Percentiles rank a stretch among this genome's conserved stretches.
Evolutionary conservation across 768 basidiomycete genomes (phyloP).

Genomic region (Suillus discolor): DNA sequence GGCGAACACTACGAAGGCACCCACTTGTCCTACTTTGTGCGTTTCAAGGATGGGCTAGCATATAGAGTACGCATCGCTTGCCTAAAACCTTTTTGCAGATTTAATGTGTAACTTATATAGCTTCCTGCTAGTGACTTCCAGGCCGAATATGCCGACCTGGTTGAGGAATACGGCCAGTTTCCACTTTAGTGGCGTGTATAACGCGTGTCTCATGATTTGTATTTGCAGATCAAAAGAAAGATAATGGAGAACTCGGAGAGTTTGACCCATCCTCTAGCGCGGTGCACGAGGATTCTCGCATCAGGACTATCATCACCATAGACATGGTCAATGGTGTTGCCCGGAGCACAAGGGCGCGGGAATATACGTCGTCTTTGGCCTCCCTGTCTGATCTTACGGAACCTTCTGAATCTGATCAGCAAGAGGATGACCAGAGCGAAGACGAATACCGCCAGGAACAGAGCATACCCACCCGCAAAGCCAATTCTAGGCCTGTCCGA

Average conservation of each 20-base stretch:
- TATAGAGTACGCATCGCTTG: conserved; percentile 47
- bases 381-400: conserved; percentile 30
- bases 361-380: conserved; percentile 5
- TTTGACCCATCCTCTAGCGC: conserved; percentile 62
- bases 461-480: background rate
- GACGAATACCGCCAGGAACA: conserved; percentile 13
- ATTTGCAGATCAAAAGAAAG: conserved; percentile 47
- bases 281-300: conserved; percentile 63
- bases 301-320: conserved; percentile 41
- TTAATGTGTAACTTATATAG: conserved; percentile 33
- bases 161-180: conserved; percentile 58
- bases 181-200: background rate
- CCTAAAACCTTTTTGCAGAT: background rate
- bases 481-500: conserved; percentile 19
- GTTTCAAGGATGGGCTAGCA: conserved; percentile 56
- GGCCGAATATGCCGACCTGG: conserved; percentile 42
- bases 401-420: conserved; percentile 37
- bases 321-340: conserved; percentile 10
- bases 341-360: conserved; percentile 15
- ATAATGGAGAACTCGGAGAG: conserved; percentile 40
- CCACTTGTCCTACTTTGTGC: conserved; percentile 61
- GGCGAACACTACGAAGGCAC: conserved; percentile 51
- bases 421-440: conserved; percentile 22
- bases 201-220: conserved; percentile 7
- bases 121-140: conserved; percentile 43